These are phyloP conservation scores for Populus tomentosa DNA, from an alignment of 441 rosid genomes.

Conservation along the genomic window DNA sequence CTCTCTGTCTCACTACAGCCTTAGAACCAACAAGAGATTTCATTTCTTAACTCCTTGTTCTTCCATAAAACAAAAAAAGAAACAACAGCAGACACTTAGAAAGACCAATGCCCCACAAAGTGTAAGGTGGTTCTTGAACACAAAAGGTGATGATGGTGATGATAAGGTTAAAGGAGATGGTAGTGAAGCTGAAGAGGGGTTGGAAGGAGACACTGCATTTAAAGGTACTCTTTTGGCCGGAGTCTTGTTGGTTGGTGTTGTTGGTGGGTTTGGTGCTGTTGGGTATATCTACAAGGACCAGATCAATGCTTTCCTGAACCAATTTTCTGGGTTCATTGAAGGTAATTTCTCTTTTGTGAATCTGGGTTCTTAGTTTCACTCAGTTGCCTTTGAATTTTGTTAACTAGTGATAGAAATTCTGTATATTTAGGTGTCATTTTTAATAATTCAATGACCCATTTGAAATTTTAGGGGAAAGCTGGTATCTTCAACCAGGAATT, in stretches of 20 bases:
- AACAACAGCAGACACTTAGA: conserved; percentile 56
- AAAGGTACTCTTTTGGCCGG: conserved; percentile 86
- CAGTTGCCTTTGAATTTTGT: background rate
- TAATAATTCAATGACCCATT: background rate
- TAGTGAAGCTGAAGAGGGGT: conserved; percentile 25
- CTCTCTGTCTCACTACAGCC: conserved; percentile 38
- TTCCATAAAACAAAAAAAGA: conserved; percentile 67
- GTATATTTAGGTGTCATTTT: background rate
- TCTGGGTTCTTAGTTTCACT: background rate
- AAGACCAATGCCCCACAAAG: conserved; percentile 61
- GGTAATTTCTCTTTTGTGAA: conserved; percentile 32
- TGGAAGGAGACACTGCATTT: conserved; percentile 60
- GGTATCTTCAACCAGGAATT: background rate
- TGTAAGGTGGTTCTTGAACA: conserved; percentile 61
- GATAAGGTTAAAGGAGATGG: conserved; percentile 23
- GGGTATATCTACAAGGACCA: conserved; percentile 81
- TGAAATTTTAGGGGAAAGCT: background rate
- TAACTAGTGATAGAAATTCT: background rate
- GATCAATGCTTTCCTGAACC: conserved; percentile 69
- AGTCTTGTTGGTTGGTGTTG: conserved; percentile 69
- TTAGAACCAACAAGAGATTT: conserved; percentile 62
- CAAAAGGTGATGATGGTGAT: conserved; percentile 44
- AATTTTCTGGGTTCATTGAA: conserved; percentile 78
- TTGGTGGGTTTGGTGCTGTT: conserved; percentile 73
- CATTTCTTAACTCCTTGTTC: conserved; percentile 75